Evolutionary conservation across 139 green algal genomes (phyloP).

Genomic region (Pseudopediastrum boryanum): DNA sequence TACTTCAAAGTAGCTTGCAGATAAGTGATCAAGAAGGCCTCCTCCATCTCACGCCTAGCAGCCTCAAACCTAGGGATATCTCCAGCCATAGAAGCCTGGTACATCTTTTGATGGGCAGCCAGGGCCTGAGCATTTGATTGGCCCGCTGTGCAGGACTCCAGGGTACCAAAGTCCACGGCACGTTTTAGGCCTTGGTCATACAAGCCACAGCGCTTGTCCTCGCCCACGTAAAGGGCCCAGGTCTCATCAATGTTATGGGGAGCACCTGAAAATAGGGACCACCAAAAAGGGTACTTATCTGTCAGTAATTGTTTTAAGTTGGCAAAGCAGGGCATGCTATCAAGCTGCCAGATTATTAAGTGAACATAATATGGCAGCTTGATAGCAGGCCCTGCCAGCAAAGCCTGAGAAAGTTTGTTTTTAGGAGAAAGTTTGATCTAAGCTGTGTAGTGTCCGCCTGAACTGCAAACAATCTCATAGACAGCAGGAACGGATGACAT

Average conservation of each 20-base stretch:
- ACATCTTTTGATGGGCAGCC: slow-evolving; percentile 1
- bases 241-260: slow-evolving; percentile 45
- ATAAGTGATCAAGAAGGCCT: slow-evolving; percentile 16
- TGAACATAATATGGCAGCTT: too few species aligned
- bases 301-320: too few species aligned
- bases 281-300: too few species aligned
- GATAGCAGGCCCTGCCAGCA: too few species aligned
- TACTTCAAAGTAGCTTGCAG: slow-evolving; percentile 33
- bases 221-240: slow-evolving; percentile 35
- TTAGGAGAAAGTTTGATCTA: too few species aligned
- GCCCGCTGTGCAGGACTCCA: slow-evolving; percentile 14
- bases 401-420: too few species aligned
- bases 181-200: slow-evolving; percentile 16
- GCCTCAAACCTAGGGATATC: background rate
- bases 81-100: background rate
- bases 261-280: slow-evolving; percentile 22
- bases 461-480: too few species aligned
- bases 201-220: slow-evolving; percentile 20
- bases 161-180: slow-evolving; percentile 23
- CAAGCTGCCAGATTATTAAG: too few species aligned
- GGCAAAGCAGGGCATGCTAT: too few species aligned
- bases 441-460: too few species aligned
- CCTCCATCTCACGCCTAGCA: background rate
- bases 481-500: too few species aligned
- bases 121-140: slow-evolving; percentile 26